Base-by-base conservation (phyloP, 2,329 filamentous ascomycete genomes). In the Paraphoma chrysanthemicola region DNA sequence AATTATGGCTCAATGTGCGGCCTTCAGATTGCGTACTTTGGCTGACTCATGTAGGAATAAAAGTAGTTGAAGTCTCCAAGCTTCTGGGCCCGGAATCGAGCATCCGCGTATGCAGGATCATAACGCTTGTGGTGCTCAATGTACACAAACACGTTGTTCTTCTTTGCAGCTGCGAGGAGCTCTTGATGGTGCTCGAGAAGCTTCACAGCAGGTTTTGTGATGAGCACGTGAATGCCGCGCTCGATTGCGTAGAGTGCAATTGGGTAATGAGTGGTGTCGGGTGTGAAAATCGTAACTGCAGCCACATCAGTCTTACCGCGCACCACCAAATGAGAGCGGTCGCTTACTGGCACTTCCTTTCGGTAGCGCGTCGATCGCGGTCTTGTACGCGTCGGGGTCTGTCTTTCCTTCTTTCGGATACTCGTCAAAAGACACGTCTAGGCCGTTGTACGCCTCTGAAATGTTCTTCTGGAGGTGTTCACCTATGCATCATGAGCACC, bases 51-150 rank as follows among this genome's bases (percentile, higher is more conserved):
- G 85, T 97, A 97, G 68, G 87, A 90, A 85, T 97, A 97, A 77
- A 96, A 97, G 84, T 97, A 97, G 83, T 96, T 97, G 87, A 97
- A 97, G 79, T 97, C 92, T 63, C 93, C 93, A 7, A 97, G 82
- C 51, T 83, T 87, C 72, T 86, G 81, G 12, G 92, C 91, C 67
- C 90, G 88, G 80, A 89, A 89, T 48, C 89, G 86, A 12, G 94
- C 94, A 76, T 97, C 93, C 12, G 91, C 87, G 81, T 97, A 97
- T 18, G 92, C 92, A 1, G 93, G 93, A 76, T 97, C 93, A 80
- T 89, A 97, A 55, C 94, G 92, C 83, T 97, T 97, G 85, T 97
- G 93, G 81, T 97, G 93, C 83, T 97, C 93, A 69, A 97, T 84
- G 81, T 92, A 97, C 63, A 97, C 92, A 75, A 93, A 94, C 56